These are phyloP conservation scores for Stentor coeruleus DNA, from an alignment of 73 alveolate species.

Conservation along the genomic window DNA sequence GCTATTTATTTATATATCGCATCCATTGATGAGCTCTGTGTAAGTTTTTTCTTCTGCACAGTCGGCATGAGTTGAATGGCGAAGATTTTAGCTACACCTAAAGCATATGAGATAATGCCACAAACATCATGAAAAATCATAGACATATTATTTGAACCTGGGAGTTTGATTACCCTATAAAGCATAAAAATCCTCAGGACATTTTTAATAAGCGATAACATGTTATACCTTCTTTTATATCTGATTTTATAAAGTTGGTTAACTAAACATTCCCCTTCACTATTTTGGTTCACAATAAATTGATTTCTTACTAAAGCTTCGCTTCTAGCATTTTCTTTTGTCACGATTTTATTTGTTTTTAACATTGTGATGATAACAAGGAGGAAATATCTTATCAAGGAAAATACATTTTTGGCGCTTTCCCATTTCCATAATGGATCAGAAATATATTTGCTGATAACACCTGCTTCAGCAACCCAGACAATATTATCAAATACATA, in stretches of 20 bases:
- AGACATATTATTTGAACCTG: not conserved
- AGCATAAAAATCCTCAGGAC: conserved; percentile 9
- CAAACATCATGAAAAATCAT: conserved; percentile 13
- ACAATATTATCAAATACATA: conserved; percentile 12
- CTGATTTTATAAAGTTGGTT: not conserved
- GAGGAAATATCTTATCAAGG: conserved; percentile 12
- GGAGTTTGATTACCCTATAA: not conserved
- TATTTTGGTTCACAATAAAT: not conserved
- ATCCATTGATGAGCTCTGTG: too few species aligned
- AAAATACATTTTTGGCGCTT: not conserved
- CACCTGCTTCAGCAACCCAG: conserved; percentile 7
- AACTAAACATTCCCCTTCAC: not conserved
- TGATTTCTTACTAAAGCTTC: not conserved
- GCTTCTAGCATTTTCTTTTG: not conserved
- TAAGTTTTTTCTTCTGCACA: too few species aligned
- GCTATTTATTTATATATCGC: too few species aligned
- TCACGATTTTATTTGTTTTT: not conserved
- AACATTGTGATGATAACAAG: not conserved
- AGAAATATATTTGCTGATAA: not conserved
- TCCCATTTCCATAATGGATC: conserved; percentile 15
- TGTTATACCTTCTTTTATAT: not conserved
- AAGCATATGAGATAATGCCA: not conserved
- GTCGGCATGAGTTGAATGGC: too few species aligned
- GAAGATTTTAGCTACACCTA: not conserved
- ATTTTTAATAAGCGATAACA: not conserved